phyloP scores from a whole-genome alignment of 805 yeast species.

The Zygoascus tannicola region DNA sequence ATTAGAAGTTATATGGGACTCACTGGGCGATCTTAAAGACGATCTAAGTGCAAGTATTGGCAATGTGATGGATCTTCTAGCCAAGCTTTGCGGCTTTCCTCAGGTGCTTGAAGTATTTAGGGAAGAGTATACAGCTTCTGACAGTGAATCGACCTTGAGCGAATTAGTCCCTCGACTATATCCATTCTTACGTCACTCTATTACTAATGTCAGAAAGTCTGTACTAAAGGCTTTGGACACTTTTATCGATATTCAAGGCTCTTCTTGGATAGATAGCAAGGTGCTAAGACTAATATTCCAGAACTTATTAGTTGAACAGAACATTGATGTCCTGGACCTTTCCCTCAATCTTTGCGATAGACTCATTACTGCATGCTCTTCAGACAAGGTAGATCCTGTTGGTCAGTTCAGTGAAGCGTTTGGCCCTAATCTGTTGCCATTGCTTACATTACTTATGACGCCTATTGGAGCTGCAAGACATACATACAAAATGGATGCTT shows the following conservation, averaged over 20 bases:
- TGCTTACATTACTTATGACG: conserved; percentile 66
- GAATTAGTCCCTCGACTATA: conserved; percentile 79
- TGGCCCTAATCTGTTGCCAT: conserved; percentile 47
- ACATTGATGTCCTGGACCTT: conserved; percentile 54
- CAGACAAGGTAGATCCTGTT: conserved; percentile 25
- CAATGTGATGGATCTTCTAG: conserved; percentile 87
- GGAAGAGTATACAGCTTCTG: conserved; percentile 36
- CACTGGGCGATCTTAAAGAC: conserved; percentile 74
- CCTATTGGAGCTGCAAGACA: conserved; percentile 92
- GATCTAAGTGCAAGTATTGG: conserved; percentile 94
- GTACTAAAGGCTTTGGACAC: conserved; percentile 74
- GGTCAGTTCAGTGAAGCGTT: conserved; percentile 43
- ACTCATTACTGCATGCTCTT: conserved; percentile 33
- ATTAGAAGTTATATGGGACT: conserved; percentile 77
- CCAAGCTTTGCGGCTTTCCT: conserved; percentile 74
- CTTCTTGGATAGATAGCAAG: conserved; percentile 71
- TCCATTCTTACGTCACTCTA: conserved; percentile 90
- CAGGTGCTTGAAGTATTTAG: conserved; percentile 69
- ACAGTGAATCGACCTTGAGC: conserved; percentile 47
- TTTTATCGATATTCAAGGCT: conserved; percentile 42
- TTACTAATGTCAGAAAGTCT: conserved; percentile 80
- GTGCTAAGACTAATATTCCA: conserved; percentile 73
- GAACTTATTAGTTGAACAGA: conserved; percentile 83
- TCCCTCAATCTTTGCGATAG: conserved; percentile 54
- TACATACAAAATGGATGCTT: conserved; percentile 72